Evolutionary conservation across 2,329 filamentous ascomycete species (phyloP).

Genomic region (Diaporthe amygdali): DNA sequence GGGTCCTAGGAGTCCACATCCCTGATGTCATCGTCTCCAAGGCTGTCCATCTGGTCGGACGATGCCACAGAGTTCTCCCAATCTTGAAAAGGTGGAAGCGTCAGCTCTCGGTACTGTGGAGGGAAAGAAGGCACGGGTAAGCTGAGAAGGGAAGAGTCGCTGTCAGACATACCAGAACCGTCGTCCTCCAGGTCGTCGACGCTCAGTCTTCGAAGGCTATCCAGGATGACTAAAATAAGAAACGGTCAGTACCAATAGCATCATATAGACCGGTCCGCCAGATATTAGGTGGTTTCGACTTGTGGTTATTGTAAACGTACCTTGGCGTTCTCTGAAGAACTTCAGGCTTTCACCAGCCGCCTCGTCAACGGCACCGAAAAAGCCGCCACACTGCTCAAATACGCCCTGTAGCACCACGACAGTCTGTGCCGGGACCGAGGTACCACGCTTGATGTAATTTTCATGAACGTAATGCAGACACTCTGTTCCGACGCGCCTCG

Average conservation of each 20-base stretch:
- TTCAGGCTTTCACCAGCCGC: constrained; percentile 35
- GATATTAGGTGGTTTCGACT: too few relatives aligned
- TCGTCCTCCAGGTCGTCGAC: constrained; percentile 65
- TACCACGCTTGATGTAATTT: constrained; percentile 47
- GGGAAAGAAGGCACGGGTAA: not conserved
- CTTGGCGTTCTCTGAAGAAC: constrained; percentile 40
- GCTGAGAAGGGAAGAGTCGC: constrained; percentile 36
- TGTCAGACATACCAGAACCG: constrained; percentile 59
- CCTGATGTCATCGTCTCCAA: constrained; percentile 52
- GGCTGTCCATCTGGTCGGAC: constrained; percentile 59
- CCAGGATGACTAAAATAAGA: constrained; percentile 43
- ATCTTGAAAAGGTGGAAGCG: constrained; percentile 42
- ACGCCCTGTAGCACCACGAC: constrained; percentile 48
- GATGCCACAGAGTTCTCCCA: constrained; percentile 61
- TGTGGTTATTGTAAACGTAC: constrained; percentile 36
- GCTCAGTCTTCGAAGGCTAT: constrained; percentile 57
- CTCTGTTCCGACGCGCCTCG: constrained; percentile 45
- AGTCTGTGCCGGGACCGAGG: constrained; percentile 47
- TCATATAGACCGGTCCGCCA: not conserved
- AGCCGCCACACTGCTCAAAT: constrained; percentile 46
- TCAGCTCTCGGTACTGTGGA: constrained; percentile 20
- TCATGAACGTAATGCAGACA: constrained; percentile 55
- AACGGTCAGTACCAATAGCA: not conserved
- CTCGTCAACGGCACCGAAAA: constrained; percentile 42
- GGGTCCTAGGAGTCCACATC: constrained; percentile 16